These are phyloP conservation scores for Coemansia biformis DNA, from an alignment of 192 early-diverging fungal genomes.

Conservation along the genomic window DNA sequence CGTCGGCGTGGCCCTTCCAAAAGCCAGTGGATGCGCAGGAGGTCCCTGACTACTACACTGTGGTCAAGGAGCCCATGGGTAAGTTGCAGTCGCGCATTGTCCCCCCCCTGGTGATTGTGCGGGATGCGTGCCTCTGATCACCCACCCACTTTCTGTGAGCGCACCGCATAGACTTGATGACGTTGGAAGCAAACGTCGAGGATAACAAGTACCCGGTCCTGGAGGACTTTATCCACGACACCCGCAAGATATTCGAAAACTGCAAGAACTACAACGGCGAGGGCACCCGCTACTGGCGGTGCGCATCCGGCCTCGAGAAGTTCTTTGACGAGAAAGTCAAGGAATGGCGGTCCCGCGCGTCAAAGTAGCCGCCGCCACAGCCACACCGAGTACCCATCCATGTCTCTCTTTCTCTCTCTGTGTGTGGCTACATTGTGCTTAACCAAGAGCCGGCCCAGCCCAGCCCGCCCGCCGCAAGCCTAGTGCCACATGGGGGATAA, in stretches of 20 bases:
- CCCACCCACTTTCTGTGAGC: background rate
- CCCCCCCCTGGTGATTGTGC: background rate
- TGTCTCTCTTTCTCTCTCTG: background rate
- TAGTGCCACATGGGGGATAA: too few relatives aligned
- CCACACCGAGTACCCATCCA: too few relatives aligned
- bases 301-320: constrained; percentile 68
- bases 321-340: constrained; percentile 71
- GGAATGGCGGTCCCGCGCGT: constrained; percentile 54
- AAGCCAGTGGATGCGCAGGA: constrained; percentile 82
- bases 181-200: constrained; percentile 78
- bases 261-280: constrained; percentile 89
- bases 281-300: constrained; percentile 74
- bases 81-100: constrained; percentile 27
- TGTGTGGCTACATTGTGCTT: background rate
- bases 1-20: constrained; percentile 87
- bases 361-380: constrained; percentile 21
- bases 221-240: constrained; percentile 78
- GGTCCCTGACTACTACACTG: constrained; percentile 91
- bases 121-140: too few relatives aligned
- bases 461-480: too few relatives aligned
- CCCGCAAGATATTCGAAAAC: constrained; percentile 90
- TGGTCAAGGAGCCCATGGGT: constrained; percentile 95
- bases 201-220: constrained; percentile 76
- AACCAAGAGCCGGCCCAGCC: too few relatives aligned
- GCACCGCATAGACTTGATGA: constrained; percentile 61